Percentiles rank a stretch among this genome's conserved stretches.
phyloP scores from a whole-genome alignment of 306 rosid genomes.

The Medicago ruthenica region DNA sequence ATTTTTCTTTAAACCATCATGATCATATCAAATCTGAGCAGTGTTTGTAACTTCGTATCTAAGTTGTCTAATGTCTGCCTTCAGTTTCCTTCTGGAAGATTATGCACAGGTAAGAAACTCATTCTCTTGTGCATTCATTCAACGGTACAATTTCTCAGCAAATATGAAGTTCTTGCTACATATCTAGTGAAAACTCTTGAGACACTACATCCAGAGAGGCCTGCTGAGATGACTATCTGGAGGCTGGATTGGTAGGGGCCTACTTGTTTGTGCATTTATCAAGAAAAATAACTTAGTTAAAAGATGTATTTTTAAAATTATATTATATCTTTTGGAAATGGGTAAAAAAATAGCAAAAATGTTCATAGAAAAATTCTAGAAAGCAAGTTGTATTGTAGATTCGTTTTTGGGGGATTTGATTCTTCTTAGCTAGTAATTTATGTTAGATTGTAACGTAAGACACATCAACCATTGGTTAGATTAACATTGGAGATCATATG shows the following conservation, averaged over 20 bases:
- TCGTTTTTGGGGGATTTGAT: no score
- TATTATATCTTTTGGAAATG: neutral
- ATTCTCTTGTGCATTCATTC: conserved; percentile 34
- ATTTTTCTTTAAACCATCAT: neutral
- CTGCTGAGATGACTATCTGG: neutral
- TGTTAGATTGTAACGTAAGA: neutral
- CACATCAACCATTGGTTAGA: neutral
- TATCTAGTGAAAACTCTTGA: conserved; percentile 7
- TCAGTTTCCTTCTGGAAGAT: conserved; percentile 33
- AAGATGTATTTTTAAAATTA: neutral
- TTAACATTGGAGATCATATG: neutral
- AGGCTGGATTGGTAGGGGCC: no score
- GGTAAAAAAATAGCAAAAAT: neutral
- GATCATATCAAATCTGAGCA: conserved; percentile 11
- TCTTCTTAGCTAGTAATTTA: neutral
- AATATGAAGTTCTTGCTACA: neutral
- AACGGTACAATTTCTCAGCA: conserved; percentile 29
- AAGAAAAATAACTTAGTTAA: neutral
- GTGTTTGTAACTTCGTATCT: neutral
- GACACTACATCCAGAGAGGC: neutral
- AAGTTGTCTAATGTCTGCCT: conserved; percentile 39
- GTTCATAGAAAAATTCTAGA: neutral
- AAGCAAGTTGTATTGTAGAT: neutral
- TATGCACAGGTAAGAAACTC: conserved; percentile 13
- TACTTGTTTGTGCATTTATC: neutral